Evolutionary conservation across 2,329 filamentous ascomycete species (phyloP).

Genomic region (Colletotrichum musae): DNA sequence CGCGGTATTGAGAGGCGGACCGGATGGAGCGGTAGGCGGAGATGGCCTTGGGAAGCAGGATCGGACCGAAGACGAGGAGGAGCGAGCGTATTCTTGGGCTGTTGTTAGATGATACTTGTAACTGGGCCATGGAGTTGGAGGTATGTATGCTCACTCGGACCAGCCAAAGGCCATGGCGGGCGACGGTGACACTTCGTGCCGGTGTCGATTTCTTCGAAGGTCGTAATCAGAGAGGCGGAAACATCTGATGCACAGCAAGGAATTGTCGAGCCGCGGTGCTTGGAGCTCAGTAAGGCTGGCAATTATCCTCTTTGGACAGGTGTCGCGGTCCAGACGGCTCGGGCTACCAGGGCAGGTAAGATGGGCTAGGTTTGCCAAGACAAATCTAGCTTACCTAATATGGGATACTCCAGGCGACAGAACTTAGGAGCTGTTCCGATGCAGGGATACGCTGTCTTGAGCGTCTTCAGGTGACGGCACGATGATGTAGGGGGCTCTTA

Average conservation of each 20-base stretch:
- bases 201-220: constrained; percentile 2
- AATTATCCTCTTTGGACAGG: constrained; percentile 19
- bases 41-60: constrained; percentile 77
- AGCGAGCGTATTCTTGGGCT: constrained; percentile 66
- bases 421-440: constrained; percentile 31
- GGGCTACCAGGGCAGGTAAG: constrained; percentile 30
- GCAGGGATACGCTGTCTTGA: constrained; percentile 28
- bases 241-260: not conserved
- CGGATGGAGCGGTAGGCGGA: constrained; percentile 73
- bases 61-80: constrained; percentile 76
- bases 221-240: not conserved
- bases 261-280: not conserved
- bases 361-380: constrained; percentile 35
- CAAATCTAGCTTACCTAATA: constrained; percentile 34
- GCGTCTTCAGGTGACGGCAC: constrained; percentile 28
- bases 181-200: constrained; percentile 6
- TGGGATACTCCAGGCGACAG: constrained; percentile 20
- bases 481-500: too few relatives aligned
- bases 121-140: not conserved
- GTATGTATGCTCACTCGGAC: constrained; percentile 35
- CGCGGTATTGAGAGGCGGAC: constrained; percentile 58
- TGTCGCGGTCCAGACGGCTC: constrained; percentile 7
- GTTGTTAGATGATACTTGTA: constrained; percentile 1
- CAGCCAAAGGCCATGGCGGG: constrained; percentile 45
- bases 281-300: constrained; percentile 21